These are phyloP conservation scores for Brettanomyces nanus DNA, from an alignment of 805 yeast species.

Conservation along the genomic window DNA sequence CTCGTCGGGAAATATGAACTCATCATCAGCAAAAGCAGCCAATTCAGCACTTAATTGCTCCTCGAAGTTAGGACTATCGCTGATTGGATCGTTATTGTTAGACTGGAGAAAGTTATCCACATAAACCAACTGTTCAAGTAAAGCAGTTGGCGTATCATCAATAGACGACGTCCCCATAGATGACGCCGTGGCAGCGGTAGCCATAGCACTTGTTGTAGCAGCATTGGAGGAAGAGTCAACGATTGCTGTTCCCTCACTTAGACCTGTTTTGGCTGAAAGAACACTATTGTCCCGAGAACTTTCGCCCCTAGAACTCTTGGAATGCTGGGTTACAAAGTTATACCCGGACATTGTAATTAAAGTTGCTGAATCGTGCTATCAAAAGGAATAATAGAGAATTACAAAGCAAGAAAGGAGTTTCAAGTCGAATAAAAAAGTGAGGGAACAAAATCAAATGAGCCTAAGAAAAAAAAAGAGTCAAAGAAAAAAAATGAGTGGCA, in stretches of 20 bases:
- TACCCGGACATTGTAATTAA: too few relatives aligned
- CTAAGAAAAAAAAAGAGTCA: too few relatives aligned
- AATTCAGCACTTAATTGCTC: constrained; percentile 54
- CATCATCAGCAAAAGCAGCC: constrained; percentile 77
- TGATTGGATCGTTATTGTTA: constrained; percentile 19
- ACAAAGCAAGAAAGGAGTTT: too few relatives aligned
- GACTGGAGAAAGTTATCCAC: constrained; percentile 69
- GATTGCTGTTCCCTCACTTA: too few relatives aligned
- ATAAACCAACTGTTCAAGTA: constrained; percentile 71
- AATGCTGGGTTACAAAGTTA: too few relatives aligned
- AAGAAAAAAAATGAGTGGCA: too few relatives aligned
- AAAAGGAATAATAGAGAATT: too few relatives aligned
- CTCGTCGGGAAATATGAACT: constrained; percentile 75
- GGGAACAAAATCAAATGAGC: too few relatives aligned
- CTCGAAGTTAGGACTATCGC: constrained; percentile 36
- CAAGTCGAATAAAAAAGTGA: too few relatives aligned
- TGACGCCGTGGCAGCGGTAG: background rate
- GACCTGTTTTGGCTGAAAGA: background rate
- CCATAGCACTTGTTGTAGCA: background rate
- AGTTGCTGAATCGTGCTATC: too few relatives aligned
- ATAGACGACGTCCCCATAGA: background rate
- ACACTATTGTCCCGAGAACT: too few relatives aligned
- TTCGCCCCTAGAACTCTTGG: too few relatives aligned
- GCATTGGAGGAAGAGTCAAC: background rate
- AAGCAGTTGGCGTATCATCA: constrained; percentile 33